Conservation (phyloP, 495 filamentous ascomycete species). For the Aspergillus campestris region DNA sequence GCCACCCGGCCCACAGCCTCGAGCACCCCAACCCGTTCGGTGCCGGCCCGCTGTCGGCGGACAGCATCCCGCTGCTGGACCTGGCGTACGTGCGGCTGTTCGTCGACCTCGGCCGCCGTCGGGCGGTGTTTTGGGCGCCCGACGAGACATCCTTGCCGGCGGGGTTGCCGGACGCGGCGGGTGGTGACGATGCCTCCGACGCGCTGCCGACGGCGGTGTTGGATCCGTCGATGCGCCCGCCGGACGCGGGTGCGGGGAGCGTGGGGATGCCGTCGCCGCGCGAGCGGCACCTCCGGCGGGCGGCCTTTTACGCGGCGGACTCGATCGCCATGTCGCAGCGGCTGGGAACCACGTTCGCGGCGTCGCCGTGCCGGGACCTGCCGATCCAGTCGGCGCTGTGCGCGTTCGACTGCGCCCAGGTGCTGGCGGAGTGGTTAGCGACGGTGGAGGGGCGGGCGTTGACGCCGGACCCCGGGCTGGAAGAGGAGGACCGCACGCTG, state of each 20-base stretch:
- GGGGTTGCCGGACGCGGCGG: slow-evolving; percentile 72
- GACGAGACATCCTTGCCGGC: slow-evolving; percentile 92
- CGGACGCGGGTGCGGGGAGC: slow-evolving; percentile 33
- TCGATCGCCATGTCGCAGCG: slow-evolving; percentile 86
- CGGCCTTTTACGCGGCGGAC: slow-evolving; percentile 90
- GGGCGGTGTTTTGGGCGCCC: slow-evolving; percentile 90
- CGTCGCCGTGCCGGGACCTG: slow-evolving; percentile 80
- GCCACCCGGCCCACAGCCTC: slow-evolving; percentile 75
- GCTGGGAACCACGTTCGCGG: slow-evolving; percentile 77
- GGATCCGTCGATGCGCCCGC: slow-evolving; percentile 28
- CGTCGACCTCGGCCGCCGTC: slow-evolving; percentile 83
- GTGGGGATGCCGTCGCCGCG: slow-evolving; percentile 50
- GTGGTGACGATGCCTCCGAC: slow-evolving; percentile 68
- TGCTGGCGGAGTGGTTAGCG: slow-evolving; percentile 92
- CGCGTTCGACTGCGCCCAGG: slow-evolving; percentile 91
- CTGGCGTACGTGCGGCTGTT: slow-evolving; percentile 89
- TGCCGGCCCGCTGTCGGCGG: slow-evolving; percentile 81
- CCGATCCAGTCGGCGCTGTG: slow-evolving; percentile 90
- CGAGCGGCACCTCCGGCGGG: slow-evolving; percentile 85
- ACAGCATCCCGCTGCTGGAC: slow-evolving; percentile 90
- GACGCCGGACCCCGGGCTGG: slow-evolving; percentile 71
- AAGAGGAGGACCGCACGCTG: slow-evolving; percentile 86
- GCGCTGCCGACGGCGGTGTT: slow-evolving; percentile 23
- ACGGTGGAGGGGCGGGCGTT: slow-evolving; percentile 75
- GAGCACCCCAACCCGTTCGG: slow-evolving; percentile 87